Evolutionary conservation across 2,329 filamentous ascomycete genomes (phyloP).

Genomic region (Allantophomopsis cytisporea): DNA sequence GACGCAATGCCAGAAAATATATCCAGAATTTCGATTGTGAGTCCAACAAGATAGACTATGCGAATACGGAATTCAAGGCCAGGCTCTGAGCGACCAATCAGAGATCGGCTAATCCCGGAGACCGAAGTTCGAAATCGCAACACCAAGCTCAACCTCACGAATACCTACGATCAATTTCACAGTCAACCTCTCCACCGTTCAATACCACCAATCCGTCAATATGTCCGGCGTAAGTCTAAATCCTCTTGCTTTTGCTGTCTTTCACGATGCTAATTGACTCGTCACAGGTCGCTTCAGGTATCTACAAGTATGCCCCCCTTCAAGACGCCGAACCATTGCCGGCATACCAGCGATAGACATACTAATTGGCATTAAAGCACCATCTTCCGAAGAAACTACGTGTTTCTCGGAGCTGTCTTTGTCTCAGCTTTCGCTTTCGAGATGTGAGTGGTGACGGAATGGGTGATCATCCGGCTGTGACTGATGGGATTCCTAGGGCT

Average conservation of each 20-base stretch:
- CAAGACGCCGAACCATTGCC: background rate
- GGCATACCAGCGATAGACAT: too few relatives aligned
- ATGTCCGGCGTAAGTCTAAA: constrained; percentile 15
- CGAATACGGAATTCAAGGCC: background rate
- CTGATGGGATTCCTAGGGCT: constrained; percentile 36
- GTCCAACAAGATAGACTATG: background rate
- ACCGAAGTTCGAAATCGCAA: background rate
- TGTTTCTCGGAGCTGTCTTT: constrained; percentile 83
- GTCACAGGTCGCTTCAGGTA: constrained; percentile 13
- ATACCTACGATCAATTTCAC: too few relatives aligned
- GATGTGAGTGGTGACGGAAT: constrained; percentile 51
- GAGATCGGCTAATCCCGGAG: constrained; percentile 4
- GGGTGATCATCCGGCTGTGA: constrained; percentile 2
- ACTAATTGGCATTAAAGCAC: constrained; percentile 36
- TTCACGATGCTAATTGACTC: background rate
- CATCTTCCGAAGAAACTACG: constrained; percentile 74
- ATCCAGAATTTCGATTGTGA: background rate
- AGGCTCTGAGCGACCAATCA: constrained; percentile 4
- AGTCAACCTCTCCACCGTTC: constrained; percentile 2
- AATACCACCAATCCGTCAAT: constrained; percentile 8
- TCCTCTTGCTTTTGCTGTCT: background rate
- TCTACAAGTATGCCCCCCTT: constrained; percentile 18
- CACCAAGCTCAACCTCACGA: constrained; percentile 4
- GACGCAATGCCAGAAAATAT: background rate
- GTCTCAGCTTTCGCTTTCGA: constrained; percentile 80